Conservation (phyloP, 305 asterid genomes). For the Fraxinus albicans region DNA sequence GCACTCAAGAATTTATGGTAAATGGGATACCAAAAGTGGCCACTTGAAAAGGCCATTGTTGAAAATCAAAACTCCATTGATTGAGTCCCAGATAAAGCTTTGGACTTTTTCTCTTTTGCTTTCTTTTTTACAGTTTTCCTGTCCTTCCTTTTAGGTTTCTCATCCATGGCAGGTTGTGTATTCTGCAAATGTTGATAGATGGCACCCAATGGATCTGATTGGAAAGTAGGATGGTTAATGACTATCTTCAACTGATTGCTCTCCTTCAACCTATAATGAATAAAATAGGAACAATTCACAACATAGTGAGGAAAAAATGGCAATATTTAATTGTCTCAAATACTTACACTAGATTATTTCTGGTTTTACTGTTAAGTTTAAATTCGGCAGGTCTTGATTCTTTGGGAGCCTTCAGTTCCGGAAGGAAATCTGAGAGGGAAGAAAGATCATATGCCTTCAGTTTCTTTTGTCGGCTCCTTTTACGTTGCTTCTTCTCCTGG, state of each 20-base stretch:
- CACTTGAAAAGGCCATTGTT: conserved; percentile 4
- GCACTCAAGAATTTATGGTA: neutral
- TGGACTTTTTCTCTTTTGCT: conserved; percentile 42
- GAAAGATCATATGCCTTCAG: conserved; percentile 71
- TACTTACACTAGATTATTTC: conserved; percentile 63
- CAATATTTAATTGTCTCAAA: conserved; percentile 1
- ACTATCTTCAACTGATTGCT: conserved; percentile 56
- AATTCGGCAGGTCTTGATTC: conserved; percentile 38
- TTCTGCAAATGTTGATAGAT: conserved; percentile 60
- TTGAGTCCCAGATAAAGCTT: conserved; percentile 30
- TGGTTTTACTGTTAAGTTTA: conserved; percentile 60
- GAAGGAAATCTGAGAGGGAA: conserved; percentile 64
- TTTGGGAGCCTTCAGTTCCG: conserved; percentile 44
- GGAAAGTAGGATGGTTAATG: conserved; percentile 54
- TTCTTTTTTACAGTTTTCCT: conserved; percentile 36
- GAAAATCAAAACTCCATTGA: conserved; percentile 48
- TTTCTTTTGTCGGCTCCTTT: conserved; percentile 50
- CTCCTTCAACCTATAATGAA: conserved; percentile 63
- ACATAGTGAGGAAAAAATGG: neutral
- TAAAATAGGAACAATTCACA: conserved; percentile 6
- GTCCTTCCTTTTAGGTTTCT: conserved; percentile 43
- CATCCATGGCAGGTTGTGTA: conserved; percentile 56
- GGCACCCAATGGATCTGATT: conserved; percentile 61
- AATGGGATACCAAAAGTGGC: neutral
- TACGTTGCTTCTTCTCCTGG: conserved; percentile 49